Conservation (phyloP, 352 stramenopile species). For the Phytophthora nicotianae region DNA sequence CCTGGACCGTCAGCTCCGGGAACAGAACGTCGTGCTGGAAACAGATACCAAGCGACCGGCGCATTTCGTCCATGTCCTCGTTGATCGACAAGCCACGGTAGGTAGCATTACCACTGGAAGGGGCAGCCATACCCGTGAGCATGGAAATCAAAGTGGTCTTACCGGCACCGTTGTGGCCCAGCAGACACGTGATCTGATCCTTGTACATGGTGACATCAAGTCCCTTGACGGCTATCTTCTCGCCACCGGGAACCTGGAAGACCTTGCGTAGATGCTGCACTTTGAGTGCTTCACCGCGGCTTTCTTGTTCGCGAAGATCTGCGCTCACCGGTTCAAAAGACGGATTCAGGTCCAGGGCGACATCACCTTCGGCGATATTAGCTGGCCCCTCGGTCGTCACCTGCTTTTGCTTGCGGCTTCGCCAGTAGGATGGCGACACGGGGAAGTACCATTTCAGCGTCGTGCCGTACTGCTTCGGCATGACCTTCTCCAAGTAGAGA, state of each 20-base stretch:
- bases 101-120: slow-evolving; percentile 59
- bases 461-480: slow-evolving; percentile 92
- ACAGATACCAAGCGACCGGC: slow-evolving; percentile 78
- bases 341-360: slow-evolving; percentile 27
- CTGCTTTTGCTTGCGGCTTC: slow-evolving; percentile 5
- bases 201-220: slow-evolving; percentile 89
- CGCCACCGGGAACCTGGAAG: slow-evolving; percentile 78
- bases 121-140: slow-evolving; percentile 89
- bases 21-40: slow-evolving; percentile 90
- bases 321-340: slow-evolving; percentile 39
- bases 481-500: slow-evolving; percentile 91
- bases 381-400: not conserved
- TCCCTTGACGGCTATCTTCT: slow-evolving; percentile 58
- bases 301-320: slow-evolving; percentile 50
- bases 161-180: slow-evolving; percentile 95
- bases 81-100: slow-evolving; percentile 78
- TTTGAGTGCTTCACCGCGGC: slow-evolving; percentile 46
- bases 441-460: slow-evolving; percentile 90
- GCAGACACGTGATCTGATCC: slow-evolving; percentile 92
- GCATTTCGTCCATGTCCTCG: slow-evolving; percentile 82
- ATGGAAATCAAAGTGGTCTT: slow-evolving; percentile 94
- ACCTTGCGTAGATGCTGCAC: slow-evolving; percentile 63
- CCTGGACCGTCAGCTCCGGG: slow-evolving; percentile 76
- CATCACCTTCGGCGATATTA: slow-evolving; percentile 5
- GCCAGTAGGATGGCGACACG: slow-evolving; percentile 64